Conservation (phyloP, 2,329 filamentous ascomycete species). For the Ophidiomyces ophidiicola region DNA sequence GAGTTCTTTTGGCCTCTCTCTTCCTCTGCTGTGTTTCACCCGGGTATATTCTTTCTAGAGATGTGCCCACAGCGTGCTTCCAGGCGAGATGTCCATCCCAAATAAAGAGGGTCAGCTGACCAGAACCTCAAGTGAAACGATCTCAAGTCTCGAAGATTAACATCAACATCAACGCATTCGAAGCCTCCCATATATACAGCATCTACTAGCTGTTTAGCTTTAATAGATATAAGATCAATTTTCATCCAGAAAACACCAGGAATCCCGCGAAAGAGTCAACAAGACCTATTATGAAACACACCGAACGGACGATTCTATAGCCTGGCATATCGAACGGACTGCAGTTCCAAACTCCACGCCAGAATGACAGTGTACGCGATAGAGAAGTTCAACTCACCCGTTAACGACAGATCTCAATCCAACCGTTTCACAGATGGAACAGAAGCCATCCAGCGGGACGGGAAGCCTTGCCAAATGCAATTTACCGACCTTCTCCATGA, state of each 20-base stretch:
- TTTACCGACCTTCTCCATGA: slow-evolving; percentile 38
- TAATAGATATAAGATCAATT: slow-evolving; percentile 66
- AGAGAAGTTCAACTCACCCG: slow-evolving; percentile 79
- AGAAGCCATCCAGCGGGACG: slow-evolving; percentile 74
- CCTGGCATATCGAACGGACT: slow-evolving; percentile 61
- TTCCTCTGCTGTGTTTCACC: too few species aligned
- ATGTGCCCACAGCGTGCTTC: too few species aligned
- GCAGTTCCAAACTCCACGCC: slow-evolving; percentile 54
- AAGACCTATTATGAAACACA: slow-evolving; percentile 67
- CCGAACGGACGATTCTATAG: slow-evolving; percentile 57
- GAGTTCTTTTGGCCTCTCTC: too few species aligned
- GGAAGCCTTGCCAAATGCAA: slow-evolving; percentile 39
- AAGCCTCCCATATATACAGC: slow-evolving; percentile 38
- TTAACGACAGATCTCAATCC: slow-evolving; percentile 90
- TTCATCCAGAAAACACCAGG: slow-evolving; percentile 70
- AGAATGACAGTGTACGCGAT: slow-evolving; percentile 83
- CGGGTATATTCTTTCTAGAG: too few species aligned
- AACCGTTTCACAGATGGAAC: slow-evolving; percentile 74
- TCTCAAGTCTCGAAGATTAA: too few species aligned
- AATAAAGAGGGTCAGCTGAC: too few species aligned
- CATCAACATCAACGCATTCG: slow-evolving; percentile 48
- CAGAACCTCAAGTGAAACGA: too few species aligned
- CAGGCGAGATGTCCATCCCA: too few species aligned
- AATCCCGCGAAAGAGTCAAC: slow-evolving; percentile 72
- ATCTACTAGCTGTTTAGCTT: slow-evolving; percentile 51